Conservation (phyloP, 2,329 filamentous ascomycete species). For the Paecilomyces dactylethromorphus region DNA sequence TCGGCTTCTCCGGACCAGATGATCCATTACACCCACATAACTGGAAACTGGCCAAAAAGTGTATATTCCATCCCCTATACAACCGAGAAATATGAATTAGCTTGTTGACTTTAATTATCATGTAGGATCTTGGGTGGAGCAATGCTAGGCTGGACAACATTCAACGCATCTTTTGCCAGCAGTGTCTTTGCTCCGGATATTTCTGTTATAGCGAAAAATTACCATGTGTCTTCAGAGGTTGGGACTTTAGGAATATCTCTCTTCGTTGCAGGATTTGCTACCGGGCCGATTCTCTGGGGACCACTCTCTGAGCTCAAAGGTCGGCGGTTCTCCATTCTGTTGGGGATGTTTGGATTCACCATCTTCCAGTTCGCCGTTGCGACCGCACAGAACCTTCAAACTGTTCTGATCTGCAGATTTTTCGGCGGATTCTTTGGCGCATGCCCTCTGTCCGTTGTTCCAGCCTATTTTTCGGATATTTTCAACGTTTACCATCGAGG, state of each 20-base stretch:
- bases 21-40: conserved; percentile 85
- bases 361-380: conserved; percentile 46
- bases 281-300: conserved; percentile 46
- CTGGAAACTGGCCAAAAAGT: conserved; percentile 76
- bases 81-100: not conserved
- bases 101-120: conserved; percentile 2
- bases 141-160: conserved; percentile 42
- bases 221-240: conserved; percentile 46
- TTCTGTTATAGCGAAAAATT: conserved; percentile 49
- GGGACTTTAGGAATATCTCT: conserved; percentile 33
- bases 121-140: conserved; percentile 16
- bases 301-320: conserved; percentile 48
- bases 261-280: conserved; percentile 43
- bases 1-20: conserved; percentile 72
- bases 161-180: conserved; percentile 48
- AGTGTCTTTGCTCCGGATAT: conserved; percentile 69
- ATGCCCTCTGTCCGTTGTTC: conserved; percentile 47
- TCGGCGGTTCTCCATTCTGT: conserved; percentile 41
- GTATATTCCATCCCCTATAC: too few species aligned
- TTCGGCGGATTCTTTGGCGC: conserved; percentile 49
- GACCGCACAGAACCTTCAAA: conserved; percentile 46
- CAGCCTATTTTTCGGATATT: conserved; percentile 52
- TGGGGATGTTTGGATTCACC: conserved; percentile 45
- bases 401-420: conserved; percentile 47
- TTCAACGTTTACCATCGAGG: conserved; percentile 45